Conservation (phyloP, 1,139 yeast species). For the Lodderomyces margitis region DNA sequence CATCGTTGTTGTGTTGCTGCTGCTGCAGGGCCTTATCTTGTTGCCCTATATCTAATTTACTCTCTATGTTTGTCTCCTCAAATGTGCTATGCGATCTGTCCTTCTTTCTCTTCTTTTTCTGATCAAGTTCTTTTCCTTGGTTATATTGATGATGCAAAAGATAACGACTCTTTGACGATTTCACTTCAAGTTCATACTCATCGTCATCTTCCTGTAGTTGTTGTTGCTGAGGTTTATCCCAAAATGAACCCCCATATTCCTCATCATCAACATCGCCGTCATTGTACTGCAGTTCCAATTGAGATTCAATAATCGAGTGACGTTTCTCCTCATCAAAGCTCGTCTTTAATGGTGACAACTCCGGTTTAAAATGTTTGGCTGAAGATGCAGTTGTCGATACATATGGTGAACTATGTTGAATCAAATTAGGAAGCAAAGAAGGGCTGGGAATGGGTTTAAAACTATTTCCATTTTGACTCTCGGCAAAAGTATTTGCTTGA, state of each 20-base stretch:
- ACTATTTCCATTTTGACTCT: slow-evolving; percentile 9
- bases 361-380: slow-evolving; percentile 33
- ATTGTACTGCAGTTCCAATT: slow-evolving; percentile 1
- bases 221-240: slow-evolving; percentile 4
- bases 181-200: slow-evolving; percentile 16
- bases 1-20: slow-evolving; percentile 22
- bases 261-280: slow-evolving; percentile 8
- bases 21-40: no score
- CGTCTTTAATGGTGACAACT: slow-evolving; percentile 37
- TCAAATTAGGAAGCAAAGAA: slow-evolving; percentile 23
- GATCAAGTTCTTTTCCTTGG: slow-evolving; percentile 1
- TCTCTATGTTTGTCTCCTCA: slow-evolving; percentile 7
- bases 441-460: slow-evolving; percentile 15
- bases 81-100: slow-evolving; percentile 6
- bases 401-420: slow-evolving; percentile 28
- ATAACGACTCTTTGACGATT: slow-evolving; percentile 6
- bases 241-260: slow-evolving; percentile 14
- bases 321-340: slow-evolving; percentile 22
- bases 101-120: slow-evolving; percentile 3
- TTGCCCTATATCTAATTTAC: background rate
- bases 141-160: slow-evolving; percentile 3
- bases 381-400: slow-evolving; percentile 27
- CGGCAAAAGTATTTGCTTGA: slow-evolving; percentile 3
- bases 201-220: no score
- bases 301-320: slow-evolving; percentile 1